Conservation (phyloP, 768 basidiomycete genomes). For the Termitomyces heimii region DNA sequence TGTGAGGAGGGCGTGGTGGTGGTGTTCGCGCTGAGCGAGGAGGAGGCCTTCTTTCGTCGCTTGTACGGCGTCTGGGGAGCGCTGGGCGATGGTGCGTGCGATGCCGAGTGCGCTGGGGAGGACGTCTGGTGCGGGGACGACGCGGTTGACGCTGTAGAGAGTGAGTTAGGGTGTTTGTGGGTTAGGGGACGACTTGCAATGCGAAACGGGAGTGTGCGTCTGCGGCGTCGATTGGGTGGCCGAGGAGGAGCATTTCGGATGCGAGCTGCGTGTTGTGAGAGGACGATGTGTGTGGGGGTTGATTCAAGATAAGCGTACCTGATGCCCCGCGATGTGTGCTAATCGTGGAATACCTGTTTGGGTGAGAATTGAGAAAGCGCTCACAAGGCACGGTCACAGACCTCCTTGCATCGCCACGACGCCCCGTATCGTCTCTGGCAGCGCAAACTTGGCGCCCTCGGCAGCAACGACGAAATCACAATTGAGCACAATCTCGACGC, state of each 20-base stretch:
- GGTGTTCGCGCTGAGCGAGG: conserved; percentile 44
- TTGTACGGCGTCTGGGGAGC: conserved; percentile 79
- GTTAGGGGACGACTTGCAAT: conserved; percentile 46
- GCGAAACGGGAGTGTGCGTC: conserved; percentile 68
- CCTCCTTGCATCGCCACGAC: conserved; percentile 72
- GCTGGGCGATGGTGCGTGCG: conserved; percentile 52
- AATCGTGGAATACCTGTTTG: conserved; percentile 72
- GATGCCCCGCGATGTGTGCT: conserved; percentile 62
- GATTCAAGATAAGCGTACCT: conserved; percentile 53
- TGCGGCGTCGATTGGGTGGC: conserved; percentile 57
- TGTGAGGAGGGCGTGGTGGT: conserved; percentile 42
- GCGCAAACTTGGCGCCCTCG: conserved; percentile 60
- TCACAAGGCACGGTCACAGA: conserved; percentile 13
- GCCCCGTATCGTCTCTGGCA: conserved; percentile 76
- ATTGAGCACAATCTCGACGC: conserved; percentile 63
- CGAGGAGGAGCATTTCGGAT: conserved; percentile 71
- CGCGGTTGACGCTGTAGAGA: conserved; percentile 73
- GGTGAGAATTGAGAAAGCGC: no score
- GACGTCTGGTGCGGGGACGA: conserved; percentile 53
- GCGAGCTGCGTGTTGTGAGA: no score
- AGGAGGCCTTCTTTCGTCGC: conserved; percentile 68
- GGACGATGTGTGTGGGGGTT: no score
- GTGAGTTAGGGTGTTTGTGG: no score
- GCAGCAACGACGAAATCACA: conserved; percentile 73
- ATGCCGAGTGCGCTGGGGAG: conserved; percentile 55